These are phyloP conservation scores for Fennellomyces sp. DNA, from an alignment of 371 early-diverging fungal genomes.

Conservation along the genomic window DNA sequence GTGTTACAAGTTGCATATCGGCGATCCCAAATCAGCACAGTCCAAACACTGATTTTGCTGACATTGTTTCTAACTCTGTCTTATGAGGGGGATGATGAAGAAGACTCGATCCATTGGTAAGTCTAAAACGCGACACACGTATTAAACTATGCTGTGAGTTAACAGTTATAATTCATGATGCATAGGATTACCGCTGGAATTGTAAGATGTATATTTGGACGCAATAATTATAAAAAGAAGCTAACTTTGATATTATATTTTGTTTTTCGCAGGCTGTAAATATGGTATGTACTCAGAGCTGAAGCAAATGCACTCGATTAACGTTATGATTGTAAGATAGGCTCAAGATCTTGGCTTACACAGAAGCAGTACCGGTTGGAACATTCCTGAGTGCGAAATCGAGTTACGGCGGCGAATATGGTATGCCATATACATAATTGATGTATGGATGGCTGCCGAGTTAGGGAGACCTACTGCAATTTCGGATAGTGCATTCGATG, in stretches of 20 bases:
- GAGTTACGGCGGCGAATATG: slow-evolving; percentile 48
- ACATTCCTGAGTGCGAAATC: slow-evolving; percentile 39
- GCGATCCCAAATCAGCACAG: slow-evolving; percentile 31
- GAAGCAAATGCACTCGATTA: background rate
- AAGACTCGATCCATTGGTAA: slow-evolving; percentile 10
- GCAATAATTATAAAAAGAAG: background rate
- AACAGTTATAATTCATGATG: background rate
- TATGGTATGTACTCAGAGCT: background rate
- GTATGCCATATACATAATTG: slow-evolving; percentile 40
- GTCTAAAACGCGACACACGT: background rate
- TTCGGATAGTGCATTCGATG: slow-evolving; percentile 42
- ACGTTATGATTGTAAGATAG: background rate
- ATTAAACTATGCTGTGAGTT: background rate
- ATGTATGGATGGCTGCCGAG: slow-evolving; percentile 44
- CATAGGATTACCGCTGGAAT: slow-evolving; percentile 7
- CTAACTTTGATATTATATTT: no score
- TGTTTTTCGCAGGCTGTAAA: no score
- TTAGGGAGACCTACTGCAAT: slow-evolving; percentile 36
- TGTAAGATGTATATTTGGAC: background rate
- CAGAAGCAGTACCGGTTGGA: slow-evolving; percentile 38
- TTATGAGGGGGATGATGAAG: background rate
- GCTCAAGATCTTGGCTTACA: slow-evolving; percentile 32
- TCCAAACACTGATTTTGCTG: slow-evolving; percentile 32
- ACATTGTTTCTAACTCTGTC: slow-evolving; percentile 20
- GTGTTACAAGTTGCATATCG: slow-evolving; percentile 22